Evolutionary conservation across 768 basidiomycete species (phyloP).

Genomic region (Pulveroboletus ravenelii): DNA sequence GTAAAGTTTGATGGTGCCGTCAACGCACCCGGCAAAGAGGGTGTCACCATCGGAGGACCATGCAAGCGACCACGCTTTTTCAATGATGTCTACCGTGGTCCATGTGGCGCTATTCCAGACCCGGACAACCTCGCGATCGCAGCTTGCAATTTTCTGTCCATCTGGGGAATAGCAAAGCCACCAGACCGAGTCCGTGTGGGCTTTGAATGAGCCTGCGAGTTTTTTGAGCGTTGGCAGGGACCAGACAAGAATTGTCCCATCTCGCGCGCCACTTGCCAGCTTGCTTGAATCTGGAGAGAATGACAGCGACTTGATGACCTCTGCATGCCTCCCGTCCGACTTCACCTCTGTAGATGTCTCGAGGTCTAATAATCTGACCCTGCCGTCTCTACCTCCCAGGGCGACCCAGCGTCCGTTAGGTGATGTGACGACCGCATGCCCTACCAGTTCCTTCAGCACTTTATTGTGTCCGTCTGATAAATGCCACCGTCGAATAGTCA

Average conservation of each 20-base stretch:
- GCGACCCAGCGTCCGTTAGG: slow-evolving; percentile 12
- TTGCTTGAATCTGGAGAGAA: slow-evolving; percentile 17
- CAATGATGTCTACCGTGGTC: not conserved
- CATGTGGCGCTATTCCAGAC: slow-evolving; percentile 14
- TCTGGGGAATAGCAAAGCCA: slow-evolving; percentile 18
- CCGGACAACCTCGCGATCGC: slow-evolving; percentile 15
- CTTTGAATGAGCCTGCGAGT: slow-evolving; percentile 5
- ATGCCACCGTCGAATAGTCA: slow-evolving; percentile 16
- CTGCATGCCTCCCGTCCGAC: slow-evolving; percentile 3
- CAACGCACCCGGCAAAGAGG: slow-evolving; percentile 16
- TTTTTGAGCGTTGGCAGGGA: slow-evolving; percentile 4
- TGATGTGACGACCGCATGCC: slow-evolving; percentile 6
- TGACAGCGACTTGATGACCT: slow-evolving; percentile 9
- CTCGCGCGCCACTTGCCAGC: slow-evolving; percentile 14
- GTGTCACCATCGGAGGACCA: slow-evolving; percentile 15
- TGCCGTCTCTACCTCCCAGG: slow-evolving; percentile 14
- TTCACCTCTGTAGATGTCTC: not conserved
- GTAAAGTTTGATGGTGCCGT: slow-evolving; percentile 14
- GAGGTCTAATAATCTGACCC: slow-evolving; percentile 8
- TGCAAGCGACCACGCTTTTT: slow-evolving; percentile 19
- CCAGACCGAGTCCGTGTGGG: slow-evolving; percentile 13
- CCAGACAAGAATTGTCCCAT: slow-evolving; percentile 19
- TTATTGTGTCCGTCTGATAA: not conserved
- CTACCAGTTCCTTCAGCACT: slow-evolving; percentile 4
- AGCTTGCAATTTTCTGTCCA: slow-evolving; percentile 17